Base-by-base conservation (phyloP, 2,329 filamentous ascomycete species). In the Pseudogymnoascus sp. region DNA sequence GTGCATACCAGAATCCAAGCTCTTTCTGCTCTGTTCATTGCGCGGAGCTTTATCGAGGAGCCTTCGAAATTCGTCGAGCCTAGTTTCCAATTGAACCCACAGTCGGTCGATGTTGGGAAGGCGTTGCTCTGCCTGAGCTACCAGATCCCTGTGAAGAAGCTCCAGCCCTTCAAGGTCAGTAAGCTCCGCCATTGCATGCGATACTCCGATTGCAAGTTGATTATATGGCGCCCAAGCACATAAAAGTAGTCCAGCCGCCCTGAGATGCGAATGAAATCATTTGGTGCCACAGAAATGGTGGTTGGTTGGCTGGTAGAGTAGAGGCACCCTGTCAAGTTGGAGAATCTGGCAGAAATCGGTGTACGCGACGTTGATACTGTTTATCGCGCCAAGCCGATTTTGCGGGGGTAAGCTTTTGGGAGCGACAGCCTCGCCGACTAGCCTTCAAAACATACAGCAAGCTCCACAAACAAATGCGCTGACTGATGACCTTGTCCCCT, bases 71-170 rank as follows among this genome's bases (percentile, higher is more conserved):
- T 86, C 86, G 63, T 84, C 79, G 60, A 87, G 80, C 69, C 89
- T 84, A 60, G 78, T 78, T 70, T 89, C 86, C 59, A 97, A 81
- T 73, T 85, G 82, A 60, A 78, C 72, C 69, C 85, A 83, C 64
- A 89, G 81, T 68, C 91, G 85, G 66, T 93, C 87, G 40, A 90
- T 78, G 66, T 88, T 86, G 34, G 87, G 82, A 61, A 91, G 76
- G 28, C 88, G 85, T 63, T 86, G 84, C 71, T 95, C 88, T 67
- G 85, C 84, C 70, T 95, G 82, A 64, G 89, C 87, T 69, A 89
- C 80, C 66, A 99, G 85, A 78, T 96, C 92, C 75, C 89, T 86
- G 76, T 96, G 90, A 70, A 99, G 86, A 75, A 86, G 87, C 78
- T 93, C 87, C 71, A 97, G 85, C 76, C 87, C 85, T 73, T 88